Percentiles rank a stretch among this genome's conserved stretches.
These are phyloP conservation scores for Capsicum baccatum DNA, from an alignment of 257 asterid species.

Conservation along the genomic window DNA sequence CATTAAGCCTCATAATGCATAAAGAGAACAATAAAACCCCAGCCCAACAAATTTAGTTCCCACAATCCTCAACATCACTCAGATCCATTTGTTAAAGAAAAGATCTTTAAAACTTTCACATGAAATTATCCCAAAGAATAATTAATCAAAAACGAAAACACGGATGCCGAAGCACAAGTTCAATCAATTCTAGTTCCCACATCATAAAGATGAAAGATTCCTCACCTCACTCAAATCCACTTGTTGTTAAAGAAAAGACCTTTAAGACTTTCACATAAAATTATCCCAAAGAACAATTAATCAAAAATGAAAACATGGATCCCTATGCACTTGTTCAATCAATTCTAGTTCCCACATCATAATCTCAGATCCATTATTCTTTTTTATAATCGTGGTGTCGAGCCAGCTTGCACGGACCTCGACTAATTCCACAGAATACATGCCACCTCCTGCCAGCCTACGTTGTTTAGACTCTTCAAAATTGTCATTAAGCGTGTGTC, in stretches of 20 bases:
- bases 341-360: neutral
- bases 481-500: too few relatives aligned
- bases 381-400: too few relatives aligned
- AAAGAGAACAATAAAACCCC: neutral
- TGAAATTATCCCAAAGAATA: neutral
- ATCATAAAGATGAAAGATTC: neutral
- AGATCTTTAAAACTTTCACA: neutral
- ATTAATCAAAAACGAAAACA: neutral
- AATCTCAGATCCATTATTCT: neutral
- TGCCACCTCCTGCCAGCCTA: neutral
- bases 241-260: neutral
- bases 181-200: neutral
- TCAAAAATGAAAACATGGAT: neutral
- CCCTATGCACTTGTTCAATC: neutral
- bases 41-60: neutral
- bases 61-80: neutral
- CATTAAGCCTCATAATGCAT: conserved; percentile 9
- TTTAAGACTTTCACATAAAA: neutral
- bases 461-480: too few relatives aligned
- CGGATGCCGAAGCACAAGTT: neutral
- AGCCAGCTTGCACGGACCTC: neutral
- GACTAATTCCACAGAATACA: neutral
- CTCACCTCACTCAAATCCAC: neutral
- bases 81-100: neutral
- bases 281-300: neutral